Evolutionary conservation across 768 basidiomycete genomes (phyloP).

Genomic region (Macrolepiota dolichaula): DNA sequence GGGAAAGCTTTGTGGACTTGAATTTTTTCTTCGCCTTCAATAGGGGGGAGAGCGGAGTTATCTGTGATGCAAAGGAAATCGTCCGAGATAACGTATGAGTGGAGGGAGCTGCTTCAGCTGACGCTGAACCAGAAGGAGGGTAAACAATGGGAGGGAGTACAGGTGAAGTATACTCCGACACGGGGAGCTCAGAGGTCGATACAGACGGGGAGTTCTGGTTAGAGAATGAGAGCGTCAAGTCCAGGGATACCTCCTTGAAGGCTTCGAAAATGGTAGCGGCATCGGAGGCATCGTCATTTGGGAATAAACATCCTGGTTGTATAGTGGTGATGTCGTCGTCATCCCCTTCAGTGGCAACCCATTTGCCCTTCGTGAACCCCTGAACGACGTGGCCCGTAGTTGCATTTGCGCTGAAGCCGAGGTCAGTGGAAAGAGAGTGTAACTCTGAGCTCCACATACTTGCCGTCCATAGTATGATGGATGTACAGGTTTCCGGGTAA

Average conservation of each 20-base stretch:
- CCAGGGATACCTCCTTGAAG: slow-evolving; percentile 45
- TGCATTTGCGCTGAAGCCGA: slow-evolving; percentile 5
- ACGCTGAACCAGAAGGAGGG: slow-evolving; percentile 24
- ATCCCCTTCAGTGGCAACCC: slow-evolving; percentile 11
- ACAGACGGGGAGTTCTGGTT: slow-evolving; percentile 35
- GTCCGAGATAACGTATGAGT: slow-evolving; percentile 29
- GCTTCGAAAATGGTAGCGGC: slow-evolving; percentile 31
- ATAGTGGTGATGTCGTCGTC: slow-evolving; percentile 24
- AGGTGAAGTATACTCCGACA: slow-evolving; percentile 22
- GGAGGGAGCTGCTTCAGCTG: slow-evolving; percentile 14
- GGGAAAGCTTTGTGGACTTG: slow-evolving; percentile 16
- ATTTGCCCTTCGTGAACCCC: slow-evolving; percentile 19
- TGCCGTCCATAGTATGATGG: not conserved
- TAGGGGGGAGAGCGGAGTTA: slow-evolving; percentile 16
- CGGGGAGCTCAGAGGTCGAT: slow-evolving; percentile 29
- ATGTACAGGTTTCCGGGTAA: not conserved
- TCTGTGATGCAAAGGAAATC: slow-evolving; percentile 30
- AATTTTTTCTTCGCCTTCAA: slow-evolving; percentile 20
- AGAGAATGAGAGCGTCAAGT: slow-evolving; percentile 39
- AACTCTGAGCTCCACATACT: not conserved
- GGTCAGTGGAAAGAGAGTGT: not conserved
- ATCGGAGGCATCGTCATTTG: slow-evolving; percentile 13
- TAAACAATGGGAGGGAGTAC: slow-evolving; percentile 26
- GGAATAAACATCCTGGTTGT: slow-evolving; percentile 15
- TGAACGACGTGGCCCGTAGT: slow-evolving; percentile 13